Evolutionary conservation across 805 yeast genomes (phyloP), one percentile per base, ranked within the genome.

Genomic region (Tetrapisispora fleetii): DNA sequence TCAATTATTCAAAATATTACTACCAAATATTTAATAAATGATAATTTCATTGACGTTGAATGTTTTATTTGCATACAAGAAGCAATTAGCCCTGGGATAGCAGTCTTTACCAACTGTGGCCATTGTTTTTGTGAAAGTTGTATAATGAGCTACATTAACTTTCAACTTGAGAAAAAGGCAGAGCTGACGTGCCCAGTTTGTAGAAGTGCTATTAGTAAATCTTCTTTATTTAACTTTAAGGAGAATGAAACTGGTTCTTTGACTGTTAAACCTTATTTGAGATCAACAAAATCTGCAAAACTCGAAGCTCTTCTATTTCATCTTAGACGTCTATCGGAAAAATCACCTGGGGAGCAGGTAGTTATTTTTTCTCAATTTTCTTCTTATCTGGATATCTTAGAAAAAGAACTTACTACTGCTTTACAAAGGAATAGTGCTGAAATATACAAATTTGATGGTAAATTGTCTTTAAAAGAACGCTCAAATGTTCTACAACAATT

Each of bases 281-380:
- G 58, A 19, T 61, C 64, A 2, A 55, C 67, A 17, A 74, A 80
- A 44, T 83, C 95, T 0, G 77, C 95, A 0, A 89, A 89, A 62
- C 71, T 86, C 14, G 77, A 78, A 54, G 88, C 95, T 0, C 68
- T 89, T 24, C 50, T 85, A 5, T 65, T 71, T 4, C 88, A 84
- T 58, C 64, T 88, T 17, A 68, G 76, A 36, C 67, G 65, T 27
- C 65, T 84, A 16, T 74, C 73, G 48, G 77, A 74, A 24, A 78
- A 77, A 16, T 71, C 77, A 9, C 78, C 83, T 0, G 80, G 79
- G 16, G 86, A 81, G 50, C 88, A 85, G 57, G 79, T 85, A 3
- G 89, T 91, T 45, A 90, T 91, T 0, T 91, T 91, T 59, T 88
- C 96, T 1, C 97, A 91, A 57, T 90, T 90, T 58, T 85, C 96